Base-by-base conservation (phyloP, 208 protist species). In the Trypanosoma boissoni region DNA sequence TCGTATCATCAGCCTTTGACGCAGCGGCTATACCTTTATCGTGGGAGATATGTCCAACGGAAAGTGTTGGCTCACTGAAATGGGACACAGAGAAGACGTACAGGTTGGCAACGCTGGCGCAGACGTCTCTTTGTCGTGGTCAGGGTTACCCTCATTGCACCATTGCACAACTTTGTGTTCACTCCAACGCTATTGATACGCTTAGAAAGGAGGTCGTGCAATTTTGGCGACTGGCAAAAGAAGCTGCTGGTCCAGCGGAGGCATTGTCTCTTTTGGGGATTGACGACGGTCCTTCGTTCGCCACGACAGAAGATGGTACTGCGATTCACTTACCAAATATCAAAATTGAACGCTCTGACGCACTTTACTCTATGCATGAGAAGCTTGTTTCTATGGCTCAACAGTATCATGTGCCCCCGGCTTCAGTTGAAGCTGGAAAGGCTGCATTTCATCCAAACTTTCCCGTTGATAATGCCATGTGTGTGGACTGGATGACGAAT, bases 71-170 rank as follows among this genome's bases (percentile, higher is more conserved):
- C 8, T 16, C 20, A 9, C 7, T 49, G 23, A 10, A 50, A 12
- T 78, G 74, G 50, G 75, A 87, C 26, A 49, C 20, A 10, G 41
- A 53, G 10, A 63, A 79, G n/a, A 36, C 59, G 51, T 92, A 92
- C 64, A 53, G 76, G 5, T 73, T 92, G 2, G 62, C 45, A 10
- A 71, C 72, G 10, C 46, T 86, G 7, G 67, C 74, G 39, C 64
- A 92, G 69, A 86, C 78, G 55, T 79, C 73, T 37, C 61, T 72
- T 12, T 62, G 69, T 32, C 42, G 68, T 12, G 75, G 74, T 20
- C 73, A 74, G 49, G 85, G 79, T 28, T 74, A 92, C 59, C 66
- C 81, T 1, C 85, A 92, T 70, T 92, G 85, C 69, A 86, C 81
- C 7, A 41, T 92, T 18, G 77, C 75, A 37, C 85, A 88, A 55